Base-by-base conservation (phyloP, 1,139 yeast genomes). In the Diutina neorugosa region DNA sequence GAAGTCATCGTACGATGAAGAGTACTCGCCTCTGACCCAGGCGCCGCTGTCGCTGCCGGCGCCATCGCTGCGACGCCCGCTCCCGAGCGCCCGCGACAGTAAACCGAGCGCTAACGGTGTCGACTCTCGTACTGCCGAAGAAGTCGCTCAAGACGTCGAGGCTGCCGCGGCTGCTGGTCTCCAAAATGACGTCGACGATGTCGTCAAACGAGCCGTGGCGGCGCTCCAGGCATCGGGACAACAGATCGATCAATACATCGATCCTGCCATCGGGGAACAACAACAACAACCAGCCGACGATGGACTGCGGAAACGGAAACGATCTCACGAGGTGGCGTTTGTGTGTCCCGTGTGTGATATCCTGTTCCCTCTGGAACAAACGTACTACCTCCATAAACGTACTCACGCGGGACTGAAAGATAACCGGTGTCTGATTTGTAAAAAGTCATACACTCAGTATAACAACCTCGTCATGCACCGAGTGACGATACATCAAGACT, bases 381-480 rank as follows among this genome's bases (percentile, higher is more conserved):
- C 19, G 3, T 46, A 46, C 31, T n/a, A 25, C 9, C 37, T 18
- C 25, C 50, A 46, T 14, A 46, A 46, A 27, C 50, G 50, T 3
- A 27, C 50, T n/a, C 50, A 59, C 48, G 51, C 42, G 49, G 56
- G 55, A 19, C 57, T 57, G 16, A 58, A 57, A 43, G 48, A 56
- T 14, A 55, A 53, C 51, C 52, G 44, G 44, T 59, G 62, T 40
- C 53, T 44, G 12, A 47, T 42, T 5, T 59, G 62, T 47, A 60
- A 57, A 37, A 59, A 59, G 52, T 41, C 46, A 23, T 59, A 58
- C 51, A 59, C 58, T 41, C 60, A 58, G 51, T 51, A 51, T 34
- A 58, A 54, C 18, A 57, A 58, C 53, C 50, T 59, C 34, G 51
- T 54, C 44, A 55, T 55, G 52, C 62, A 58, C 52, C 59, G 56